phyloP scores from a whole-genome alignment of 768 basidiomycete genomes.

The Suillus placidus region DNA sequence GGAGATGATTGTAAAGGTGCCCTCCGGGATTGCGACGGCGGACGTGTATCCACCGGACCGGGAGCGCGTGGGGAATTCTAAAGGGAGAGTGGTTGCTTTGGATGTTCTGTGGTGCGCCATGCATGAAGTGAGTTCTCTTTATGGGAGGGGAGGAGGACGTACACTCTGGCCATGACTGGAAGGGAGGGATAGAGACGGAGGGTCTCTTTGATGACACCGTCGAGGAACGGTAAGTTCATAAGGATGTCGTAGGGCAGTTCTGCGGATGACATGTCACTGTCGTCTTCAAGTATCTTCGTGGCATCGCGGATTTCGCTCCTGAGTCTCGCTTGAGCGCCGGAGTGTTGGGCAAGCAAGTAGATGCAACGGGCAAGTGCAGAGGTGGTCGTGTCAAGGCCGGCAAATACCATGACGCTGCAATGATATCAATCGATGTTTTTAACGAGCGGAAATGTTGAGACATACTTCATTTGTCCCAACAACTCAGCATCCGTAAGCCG shows the following conservation, averaged over 20 bases:
- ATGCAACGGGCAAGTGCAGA: slow-evolving; percentile 41
- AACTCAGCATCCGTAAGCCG: slow-evolving; percentile 47
- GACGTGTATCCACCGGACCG: slow-evolving; percentile 38
- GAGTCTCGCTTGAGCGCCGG: slow-evolving; percentile 42
- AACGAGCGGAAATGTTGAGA: slow-evolving; percentile 5
- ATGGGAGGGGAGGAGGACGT: slow-evolving; percentile 19
- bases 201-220: slow-evolving; percentile 44
- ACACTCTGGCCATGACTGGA: slow-evolving; percentile 17
- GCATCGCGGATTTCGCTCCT: slow-evolving; percentile 39
- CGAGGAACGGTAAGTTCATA: slow-evolving; percentile 38
- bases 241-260: slow-evolving; percentile 43
- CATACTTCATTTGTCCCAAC: slow-evolving; percentile 54
- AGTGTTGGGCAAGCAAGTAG: slow-evolving; percentile 38
- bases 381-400: slow-evolving; percentile 49
- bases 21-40: slow-evolving; percentile 18
- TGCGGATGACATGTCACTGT: neutral
- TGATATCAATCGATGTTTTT: neutral
- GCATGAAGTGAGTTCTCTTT: neutral
- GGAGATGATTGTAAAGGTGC: slow-evolving; percentile 41
- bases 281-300: neutral
- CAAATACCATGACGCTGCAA: slow-evolving; percentile 45
- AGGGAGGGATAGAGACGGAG: slow-evolving; percentile 37
- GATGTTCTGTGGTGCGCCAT: slow-evolving; percentile 32
- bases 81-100: slow-evolving; percentile 42
- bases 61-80: slow-evolving; percentile 37